Percentiles rank a stretch among this genome's conserved stretches.
Evolutionary conservation across 768 basidiomycete species (phyloP).

Genomic region (Basidioascus undulatus): DNA sequence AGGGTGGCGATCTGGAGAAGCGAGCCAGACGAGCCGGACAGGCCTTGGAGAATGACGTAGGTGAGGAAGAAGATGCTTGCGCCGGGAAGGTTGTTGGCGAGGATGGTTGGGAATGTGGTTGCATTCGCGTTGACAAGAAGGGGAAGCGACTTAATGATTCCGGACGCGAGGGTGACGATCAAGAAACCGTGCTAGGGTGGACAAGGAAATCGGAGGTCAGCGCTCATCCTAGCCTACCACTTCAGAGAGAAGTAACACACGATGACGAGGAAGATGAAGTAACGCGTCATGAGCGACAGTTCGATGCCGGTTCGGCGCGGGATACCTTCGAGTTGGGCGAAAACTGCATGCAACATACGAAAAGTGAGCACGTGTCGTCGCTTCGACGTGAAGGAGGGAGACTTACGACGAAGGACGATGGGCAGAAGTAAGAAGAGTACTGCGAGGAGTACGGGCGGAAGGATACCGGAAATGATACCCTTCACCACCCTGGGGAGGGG

Average conservation of each 20-base stretch:
- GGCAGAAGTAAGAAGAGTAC: constrained; percentile 76
- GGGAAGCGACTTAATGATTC: constrained; percentile 48
- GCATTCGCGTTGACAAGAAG: constrained; percentile 37
- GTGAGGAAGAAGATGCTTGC: constrained; percentile 82
- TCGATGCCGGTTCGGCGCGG: constrained; percentile 64
- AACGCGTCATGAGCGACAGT: constrained; percentile 73
- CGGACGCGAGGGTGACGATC: constrained; percentile 61
- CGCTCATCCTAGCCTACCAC: constrained; percentile 5
- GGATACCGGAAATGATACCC: constrained; percentile 69
- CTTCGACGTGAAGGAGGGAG: neutral
- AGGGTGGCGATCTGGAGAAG: constrained; percentile 57
- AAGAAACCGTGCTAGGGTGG: constrained; percentile 64
- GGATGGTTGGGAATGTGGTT: constrained; percentile 34
- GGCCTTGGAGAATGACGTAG: constrained; percentile 55
- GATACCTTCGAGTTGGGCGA: constrained; percentile 71
- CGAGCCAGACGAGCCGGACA: constrained; percentile 52
- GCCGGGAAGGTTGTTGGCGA: constrained; percentile 55
- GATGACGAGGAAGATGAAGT: constrained; percentile 73
- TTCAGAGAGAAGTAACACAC: too few species aligned
- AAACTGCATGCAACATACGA: constrained; percentile 19
- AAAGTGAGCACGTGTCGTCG: neutral
- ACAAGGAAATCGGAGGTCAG: neutral
- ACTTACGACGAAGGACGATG: constrained; percentile 45
- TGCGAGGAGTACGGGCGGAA: constrained; percentile 67
- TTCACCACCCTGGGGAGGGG: constrained; percentile 23